These are phyloP conservation scores for Drechslera avenae DNA, from an alignment of 2,329 filamentous ascomycete species.

Conservation along the genomic window DNA sequence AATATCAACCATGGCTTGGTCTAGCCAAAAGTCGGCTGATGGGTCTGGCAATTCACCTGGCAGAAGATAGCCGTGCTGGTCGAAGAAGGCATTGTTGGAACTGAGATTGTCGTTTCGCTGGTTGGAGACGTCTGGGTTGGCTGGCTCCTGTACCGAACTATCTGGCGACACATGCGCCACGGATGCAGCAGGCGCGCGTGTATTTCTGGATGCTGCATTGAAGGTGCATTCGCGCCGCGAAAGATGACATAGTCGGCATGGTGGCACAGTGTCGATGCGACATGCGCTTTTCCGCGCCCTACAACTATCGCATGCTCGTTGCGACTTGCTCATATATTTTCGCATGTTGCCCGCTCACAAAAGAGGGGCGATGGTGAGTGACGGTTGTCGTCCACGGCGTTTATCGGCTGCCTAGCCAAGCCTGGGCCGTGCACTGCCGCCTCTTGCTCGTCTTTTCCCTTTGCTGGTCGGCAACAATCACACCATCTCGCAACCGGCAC, in stretches of 20 bases:
- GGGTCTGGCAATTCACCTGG: neutral
- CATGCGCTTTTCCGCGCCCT: slow-evolving; percentile 1
- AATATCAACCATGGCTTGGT: slow-evolving; percentile 1
- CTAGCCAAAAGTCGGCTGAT: slow-evolving; percentile 1
- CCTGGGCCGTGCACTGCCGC: too few relatives aligned
- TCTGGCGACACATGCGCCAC: neutral
- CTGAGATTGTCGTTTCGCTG: neutral
- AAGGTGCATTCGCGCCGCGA: slow-evolving; percentile 1
- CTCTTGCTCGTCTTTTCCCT: too few relatives aligned
- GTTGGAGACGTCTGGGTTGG: neutral
- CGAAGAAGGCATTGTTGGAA: neutral
- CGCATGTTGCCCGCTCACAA: neutral
- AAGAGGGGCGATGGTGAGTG: neutral
- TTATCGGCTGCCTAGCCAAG: neutral
- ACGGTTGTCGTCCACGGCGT: neutral
- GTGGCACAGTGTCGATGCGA: slow-evolving; percentile 1
- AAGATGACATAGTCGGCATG: slow-evolving; percentile 4
- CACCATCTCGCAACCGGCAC: too few relatives aligned
- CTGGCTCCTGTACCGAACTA: neutral
- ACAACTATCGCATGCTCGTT: slow-evolving; percentile 1
- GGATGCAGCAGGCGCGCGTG: neutral
- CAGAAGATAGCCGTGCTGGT: neutral
- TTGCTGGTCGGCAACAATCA: too few relatives aligned
- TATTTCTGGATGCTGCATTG: neutral
- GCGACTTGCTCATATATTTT: slow-evolving; percentile 3